Evolutionary conservation across 495 filamentous ascomycete species (phyloP), one percentile per base, ranked within the genome.

Genomic region (Sphaerosporella brunnea): DNA sequence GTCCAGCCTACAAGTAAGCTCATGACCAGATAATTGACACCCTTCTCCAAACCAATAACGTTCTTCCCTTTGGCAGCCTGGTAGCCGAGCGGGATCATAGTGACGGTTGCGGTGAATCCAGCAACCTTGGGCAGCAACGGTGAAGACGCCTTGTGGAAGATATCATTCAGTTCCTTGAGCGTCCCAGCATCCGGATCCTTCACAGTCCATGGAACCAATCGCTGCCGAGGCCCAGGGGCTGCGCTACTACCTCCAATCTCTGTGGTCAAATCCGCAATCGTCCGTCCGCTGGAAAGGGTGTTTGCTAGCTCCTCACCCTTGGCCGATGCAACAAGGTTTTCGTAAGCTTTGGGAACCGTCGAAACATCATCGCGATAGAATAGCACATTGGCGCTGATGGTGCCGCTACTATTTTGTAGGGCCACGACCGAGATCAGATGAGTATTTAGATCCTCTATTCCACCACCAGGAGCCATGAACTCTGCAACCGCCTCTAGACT

Each of bases 11-110:
- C 20, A 4, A 21, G 5, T 1, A 38, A n/a, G 1, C n/a, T 1
- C 32, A 37, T 18, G 11, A 10, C 2, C 32, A 48, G 13, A n/a
- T 30, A 32, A 1, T 32, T 16, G 19, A 35, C 23, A 4, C 45
- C 35, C 19, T 23, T 28, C 18, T 48, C 20, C 20, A 48, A 38
- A 9, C 45, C 45, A 13, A 48, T 8, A 8, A 48, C 45, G 39
- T 48, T 38, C 32, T 25, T 10, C 18, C 24, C 15, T 34, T 20
- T 39, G n/a, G n/a, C n/a, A 10, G 32, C 45, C 30, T 46, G 4
- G 24, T 34, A 7, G 7, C 43, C 43, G 13, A 46, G 7, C 5
- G 43, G 43, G 3, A 48, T 39, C 7, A 21, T 15, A 25, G 24
- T 5, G 19, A 28, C 7, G 9, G 23, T 7, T 21, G 40, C 23